These are phyloP conservation scores for Phytophthora agathidicida DNA, from an alignment of 352 stramenopile species.

Conservation along the genomic window DNA sequence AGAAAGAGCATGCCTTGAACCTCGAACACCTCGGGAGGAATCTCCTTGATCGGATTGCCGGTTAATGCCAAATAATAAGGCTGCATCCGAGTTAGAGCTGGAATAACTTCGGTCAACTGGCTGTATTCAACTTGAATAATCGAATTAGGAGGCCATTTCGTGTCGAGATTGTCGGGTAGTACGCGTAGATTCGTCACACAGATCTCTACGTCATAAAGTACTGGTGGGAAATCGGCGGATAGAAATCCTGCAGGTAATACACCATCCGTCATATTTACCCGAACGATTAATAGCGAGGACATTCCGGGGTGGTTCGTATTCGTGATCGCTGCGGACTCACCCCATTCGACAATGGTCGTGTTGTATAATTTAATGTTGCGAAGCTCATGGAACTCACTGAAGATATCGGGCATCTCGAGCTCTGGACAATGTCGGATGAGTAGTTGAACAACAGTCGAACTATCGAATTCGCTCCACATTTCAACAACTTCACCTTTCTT, in stretches of 20 bases:
- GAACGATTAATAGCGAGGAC: conserved; percentile 32
- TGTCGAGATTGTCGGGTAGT: conserved; percentile 34
- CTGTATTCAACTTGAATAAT: conserved; percentile 29
- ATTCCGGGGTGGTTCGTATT: conserved; percentile 23
- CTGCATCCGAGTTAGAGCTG: conserved; percentile 13
- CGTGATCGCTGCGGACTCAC: conserved; percentile 20
- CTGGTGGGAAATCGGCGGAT: conserved; percentile 28
- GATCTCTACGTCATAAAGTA: conserved; percentile 41
- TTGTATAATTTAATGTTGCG: conserved; percentile 45
- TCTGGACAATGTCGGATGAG: conserved; percentile 35
- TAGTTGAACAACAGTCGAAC: conserved; percentile 23
- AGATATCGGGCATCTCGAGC: conserved; percentile 21
- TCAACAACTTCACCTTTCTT: conserved; percentile 6
- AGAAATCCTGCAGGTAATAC: conserved; percentile 37
- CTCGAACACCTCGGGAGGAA: conserved; percentile 24
- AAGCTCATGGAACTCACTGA: conserved; percentile 28
- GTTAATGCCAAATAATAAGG: conserved; percentile 29
- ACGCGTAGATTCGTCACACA: conserved; percentile 32
- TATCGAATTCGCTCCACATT: conserved; percentile 27
- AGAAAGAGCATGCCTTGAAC: conserved; percentile 11
- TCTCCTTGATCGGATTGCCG: conserved; percentile 23
- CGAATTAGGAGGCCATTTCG: conserved; percentile 27
- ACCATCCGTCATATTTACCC: conserved; percentile 37
- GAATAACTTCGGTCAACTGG: conserved; percentile 11
- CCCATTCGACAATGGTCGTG: conserved; percentile 32